phyloP scores from a whole-genome alignment of 352 stramenopile genomes.

The Pythium grandisporangium region DNA sequence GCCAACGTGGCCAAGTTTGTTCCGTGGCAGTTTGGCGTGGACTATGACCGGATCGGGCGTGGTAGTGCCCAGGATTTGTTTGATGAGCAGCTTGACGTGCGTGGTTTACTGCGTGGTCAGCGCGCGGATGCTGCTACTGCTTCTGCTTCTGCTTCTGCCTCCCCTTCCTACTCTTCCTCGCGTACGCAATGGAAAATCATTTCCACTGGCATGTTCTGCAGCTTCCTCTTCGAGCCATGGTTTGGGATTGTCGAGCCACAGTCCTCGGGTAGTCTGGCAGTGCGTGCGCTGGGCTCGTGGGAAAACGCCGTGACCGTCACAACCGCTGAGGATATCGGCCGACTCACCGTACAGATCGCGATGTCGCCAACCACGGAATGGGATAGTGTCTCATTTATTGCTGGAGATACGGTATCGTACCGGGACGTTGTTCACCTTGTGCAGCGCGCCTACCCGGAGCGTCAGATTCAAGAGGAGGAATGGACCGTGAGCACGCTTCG shows the following conservation, averaged over 20 bases:
- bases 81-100: slow-evolving; percentile 8
- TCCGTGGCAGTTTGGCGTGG: slow-evolving; percentile 9
- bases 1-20: slow-evolving; percentile 3
- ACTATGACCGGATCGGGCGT: slow-evolving; percentile 6
- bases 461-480: background rate
- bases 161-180: too few relatives aligned
- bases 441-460: background rate
- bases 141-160: too few relatives aligned
- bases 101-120: slow-evolving; percentile 7
- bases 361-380: slow-evolving; percentile 1
- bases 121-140: too few relatives aligned
- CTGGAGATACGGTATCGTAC: slow-evolving; percentile 8
- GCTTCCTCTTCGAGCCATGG: slow-evolving; percentile 7
- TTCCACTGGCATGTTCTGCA: slow-evolving; percentile 6
- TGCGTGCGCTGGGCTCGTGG: slow-evolving; percentile 6
- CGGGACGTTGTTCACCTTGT: background rate
- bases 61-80: slow-evolving; percentile 6
- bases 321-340: slow-evolving; percentile 6
- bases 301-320: slow-evolving; percentile 7
- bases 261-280: background rate
- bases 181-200: slow-evolving; percentile 7
- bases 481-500: background rate
- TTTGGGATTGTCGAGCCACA: slow-evolving; percentile 6
- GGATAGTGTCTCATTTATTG: slow-evolving; percentile 5
- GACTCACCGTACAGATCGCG: slow-evolving; percentile 2